Base-by-base conservation (phyloP, 257 asterid genomes). In the Leptodermis oblonga region DNA sequence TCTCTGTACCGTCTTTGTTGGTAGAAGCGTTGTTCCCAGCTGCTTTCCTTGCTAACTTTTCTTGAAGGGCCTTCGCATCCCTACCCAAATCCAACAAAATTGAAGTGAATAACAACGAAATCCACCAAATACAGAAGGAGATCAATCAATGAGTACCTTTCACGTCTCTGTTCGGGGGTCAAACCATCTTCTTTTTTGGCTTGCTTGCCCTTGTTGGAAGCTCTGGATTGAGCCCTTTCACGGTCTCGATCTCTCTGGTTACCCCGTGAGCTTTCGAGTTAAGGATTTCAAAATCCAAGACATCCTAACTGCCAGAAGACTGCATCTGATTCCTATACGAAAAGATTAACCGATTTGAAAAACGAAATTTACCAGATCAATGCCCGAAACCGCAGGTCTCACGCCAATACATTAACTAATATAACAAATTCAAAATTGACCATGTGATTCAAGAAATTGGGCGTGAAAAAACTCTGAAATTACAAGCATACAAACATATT, bases 31-130 rank as follows among this genome's bases (percentile, higher is more conserved):
- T 71, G 68, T 72, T 80, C 71, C 87, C 87, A 3, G 95, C 90
- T 9, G 92, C 91, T 66, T 92, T 92, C 54, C 63, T 82, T 3
- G 92, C 88, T 2, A 74, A 53, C 74, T 92, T 92, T 33, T 92
- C 96, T 65, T 87, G 94, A 73, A 92, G 79, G 9, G 95, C 96
- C 81, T 83, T 89, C 0, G 95, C 95, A 49, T 92, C 98, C 88
- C 96, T 89, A 83, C 5, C n/a, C 46, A 1, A 34, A 31, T n/a
- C 15, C 23, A 37, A 68, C 53, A 49, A 28, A n/a, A 59, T 46
- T 55, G 69, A 37, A 13, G 3, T 31, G 4, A 65, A 56, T 39
- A 61, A 75, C 22, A 5, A 25, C 42, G 48, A 22, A 5, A 51
- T 12, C 20, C 18, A 22, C 61, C 34, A 1, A 55, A 49, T 3